Conservation (phyloP, 805 yeast species). For the Nakazawaea siamensis region DNA sequence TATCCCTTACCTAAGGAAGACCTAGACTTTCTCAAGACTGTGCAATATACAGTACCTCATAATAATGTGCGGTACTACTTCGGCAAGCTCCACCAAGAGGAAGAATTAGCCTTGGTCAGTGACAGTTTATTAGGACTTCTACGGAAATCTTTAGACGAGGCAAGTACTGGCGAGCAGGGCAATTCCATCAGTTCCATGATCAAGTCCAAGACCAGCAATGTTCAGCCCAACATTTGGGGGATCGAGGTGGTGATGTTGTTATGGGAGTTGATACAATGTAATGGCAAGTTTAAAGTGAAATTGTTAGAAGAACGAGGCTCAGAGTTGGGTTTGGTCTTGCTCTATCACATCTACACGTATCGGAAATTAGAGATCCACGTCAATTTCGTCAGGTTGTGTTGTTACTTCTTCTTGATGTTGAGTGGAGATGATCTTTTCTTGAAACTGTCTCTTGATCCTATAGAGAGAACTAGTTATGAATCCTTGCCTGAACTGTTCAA, state of each 20-base stretch:
- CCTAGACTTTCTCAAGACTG: slow-evolving; percentile 25
- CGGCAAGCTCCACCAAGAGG: slow-evolving; percentile 44
- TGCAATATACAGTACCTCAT: slow-evolving; percentile 24
- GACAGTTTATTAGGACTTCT: slow-evolving; percentile 39
- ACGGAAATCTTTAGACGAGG: slow-evolving; percentile 31
- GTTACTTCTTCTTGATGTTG: slow-evolving; percentile 44
- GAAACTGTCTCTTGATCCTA: slow-evolving; percentile 34
- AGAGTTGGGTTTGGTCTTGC: slow-evolving; percentile 44
- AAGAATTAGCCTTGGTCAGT: slow-evolving; percentile 43
- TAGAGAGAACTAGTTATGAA: slow-evolving; percentile 33
- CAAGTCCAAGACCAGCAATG: slow-evolving; percentile 15
- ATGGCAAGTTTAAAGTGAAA: slow-evolving; percentile 41
- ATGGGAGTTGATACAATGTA: slow-evolving; percentile 76
- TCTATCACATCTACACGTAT: slow-evolving; percentile 50
- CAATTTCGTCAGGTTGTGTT: slow-evolving; percentile 39
- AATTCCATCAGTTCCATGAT: slow-evolving; percentile 17
- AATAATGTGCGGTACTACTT: slow-evolving; percentile 44
- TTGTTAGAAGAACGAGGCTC: slow-evolving; percentile 39
- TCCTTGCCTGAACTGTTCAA: slow-evolving; percentile 47
- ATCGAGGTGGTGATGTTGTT: slow-evolving; percentile 52
- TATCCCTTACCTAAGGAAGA: slow-evolving; percentile 55
- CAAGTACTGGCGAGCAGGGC: slow-evolving; percentile 13
- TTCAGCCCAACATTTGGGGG: slow-evolving; percentile 34
- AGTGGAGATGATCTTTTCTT: slow-evolving; percentile 27
- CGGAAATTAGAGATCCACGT: slow-evolving; percentile 28